These are phyloP conservation scores for Jaminaea rosea DNA, from an alignment of 1,284 basidiomycete genomes.

Conservation along the genomic window DNA sequence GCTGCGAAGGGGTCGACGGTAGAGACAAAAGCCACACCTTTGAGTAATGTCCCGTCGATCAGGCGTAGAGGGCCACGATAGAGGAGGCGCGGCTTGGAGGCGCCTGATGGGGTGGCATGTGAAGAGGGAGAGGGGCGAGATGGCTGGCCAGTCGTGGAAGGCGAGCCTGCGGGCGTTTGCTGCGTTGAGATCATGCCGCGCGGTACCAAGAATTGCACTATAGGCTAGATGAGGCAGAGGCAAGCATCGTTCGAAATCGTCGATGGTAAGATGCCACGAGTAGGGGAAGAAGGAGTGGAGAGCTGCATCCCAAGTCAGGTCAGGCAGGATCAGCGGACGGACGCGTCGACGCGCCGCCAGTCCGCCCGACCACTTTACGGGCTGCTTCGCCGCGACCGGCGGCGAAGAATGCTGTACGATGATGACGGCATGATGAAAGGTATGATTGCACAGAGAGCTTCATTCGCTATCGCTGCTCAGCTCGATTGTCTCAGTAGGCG, in stretches of 20 bases:
- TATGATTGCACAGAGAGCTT: no score
- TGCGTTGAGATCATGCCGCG: background rate
- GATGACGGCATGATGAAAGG: no score
- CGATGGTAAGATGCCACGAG: no score
- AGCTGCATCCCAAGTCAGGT: no score
- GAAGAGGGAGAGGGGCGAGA: background rate
- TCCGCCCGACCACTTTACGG: no score
- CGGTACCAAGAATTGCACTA: background rate
- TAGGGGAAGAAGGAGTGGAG: no score
- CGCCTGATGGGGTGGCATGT: background rate
- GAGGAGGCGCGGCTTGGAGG: conserved; percentile 25
- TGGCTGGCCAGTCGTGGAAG: background rate
- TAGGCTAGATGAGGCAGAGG: background rate
- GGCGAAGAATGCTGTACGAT: no score
- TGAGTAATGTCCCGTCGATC: conserved; percentile 32
- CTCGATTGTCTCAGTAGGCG: no score
- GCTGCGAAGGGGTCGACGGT: conserved; percentile 31
- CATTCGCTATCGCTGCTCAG: no score
- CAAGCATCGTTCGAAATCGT: background rate
- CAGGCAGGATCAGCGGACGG: no score
- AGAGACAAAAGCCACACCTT: conserved; percentile 37
- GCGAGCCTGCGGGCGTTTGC: background rate
- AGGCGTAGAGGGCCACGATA: conserved; percentile 36
- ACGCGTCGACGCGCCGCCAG: no score
- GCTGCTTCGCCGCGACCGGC: no score